Evolutionary conservation across 1,284 basidiomycete species (phyloP).

Genomic region (Melampsora medusae): DNA sequence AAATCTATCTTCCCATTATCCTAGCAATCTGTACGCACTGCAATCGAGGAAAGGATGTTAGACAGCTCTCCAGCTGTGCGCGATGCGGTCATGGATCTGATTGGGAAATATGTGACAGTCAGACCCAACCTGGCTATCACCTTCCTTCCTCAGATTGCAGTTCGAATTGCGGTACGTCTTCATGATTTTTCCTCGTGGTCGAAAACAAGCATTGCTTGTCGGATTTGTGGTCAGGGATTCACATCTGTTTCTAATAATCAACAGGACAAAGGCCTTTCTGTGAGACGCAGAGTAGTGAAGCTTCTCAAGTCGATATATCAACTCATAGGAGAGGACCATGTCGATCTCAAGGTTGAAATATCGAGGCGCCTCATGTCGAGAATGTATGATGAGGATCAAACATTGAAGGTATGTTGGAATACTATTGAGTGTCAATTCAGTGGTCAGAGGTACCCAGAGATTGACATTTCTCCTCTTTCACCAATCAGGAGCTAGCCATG

Average conservation of each 20-base stretch:
- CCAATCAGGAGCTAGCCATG: slow-evolving; percentile 70
- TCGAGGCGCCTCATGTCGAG: slow-evolving; percentile 77
- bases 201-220: neutral
- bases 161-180: slow-evolving; percentile 73
- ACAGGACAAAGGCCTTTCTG: slow-evolving; percentile 84
- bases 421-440: neutral
- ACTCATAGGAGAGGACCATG: slow-evolving; percentile 61
- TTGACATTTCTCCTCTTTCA: too few species aligned
- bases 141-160: slow-evolving; percentile 80
- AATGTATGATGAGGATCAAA: slow-evolving; percentile 86
- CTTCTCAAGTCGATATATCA: slow-evolving; percentile 78
- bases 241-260: neutral
- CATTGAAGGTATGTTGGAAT: slow-evolving; percentile 64
- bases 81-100: slow-evolving; percentile 89
- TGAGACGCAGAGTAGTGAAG: slow-evolving; percentile 92
- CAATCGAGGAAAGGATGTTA: slow-evolving; percentile 81
- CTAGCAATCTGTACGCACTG: slow-evolving; percentile 41
- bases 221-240: neutral
- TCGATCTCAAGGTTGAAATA: slow-evolving; percentile 70
- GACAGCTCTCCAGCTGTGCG: slow-evolving; percentile 90
- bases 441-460: too few species aligned
- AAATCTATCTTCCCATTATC: neutral
- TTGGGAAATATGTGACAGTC: slow-evolving; percentile 89
- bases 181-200: neutral
- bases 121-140: slow-evolving; percentile 76